A percentile compares a stretch with the other conserved stretches of the same genome.
phyloP scores from a whole-genome alignment of 352 stramenopile species.

The Pythium volutum region DNA sequence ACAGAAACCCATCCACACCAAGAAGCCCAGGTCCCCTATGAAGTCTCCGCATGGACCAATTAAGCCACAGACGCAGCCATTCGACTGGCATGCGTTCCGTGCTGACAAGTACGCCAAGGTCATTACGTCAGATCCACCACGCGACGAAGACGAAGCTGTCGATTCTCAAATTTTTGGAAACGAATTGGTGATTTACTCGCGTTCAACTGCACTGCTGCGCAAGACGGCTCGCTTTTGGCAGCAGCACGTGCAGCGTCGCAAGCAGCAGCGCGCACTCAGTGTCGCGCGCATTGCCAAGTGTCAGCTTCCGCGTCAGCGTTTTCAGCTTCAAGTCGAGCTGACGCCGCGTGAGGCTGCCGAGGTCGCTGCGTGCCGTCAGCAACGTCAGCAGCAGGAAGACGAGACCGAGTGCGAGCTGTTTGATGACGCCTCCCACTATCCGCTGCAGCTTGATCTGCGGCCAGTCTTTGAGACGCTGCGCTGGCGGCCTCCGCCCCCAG shows the following conservation, averaged over 20 bases:
- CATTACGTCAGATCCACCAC: background rate
- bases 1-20: background rate
- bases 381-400: slow-evolving; percentile 13
- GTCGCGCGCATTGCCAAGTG: slow-evolving; percentile 21
- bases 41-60: background rate
- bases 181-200: slow-evolving; percentile 53
- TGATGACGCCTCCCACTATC: slow-evolving; percentile 27
- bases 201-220: slow-evolving; percentile 43
- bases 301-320: slow-evolving; percentile 23
- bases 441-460: slow-evolving; percentile 26
- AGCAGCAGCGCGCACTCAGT: slow-evolving; percentile 20
- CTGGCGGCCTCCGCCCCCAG: slow-evolving; percentile 11
- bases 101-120: slow-evolving; percentile 20
- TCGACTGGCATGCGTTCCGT: slow-evolving; percentile 38
- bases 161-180: background rate
- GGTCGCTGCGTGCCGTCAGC: slow-evolving; percentile 11
- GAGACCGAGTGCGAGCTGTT: slow-evolving; percentile 27
- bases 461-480: slow-evolving; percentile 29
- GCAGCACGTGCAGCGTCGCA: slow-evolving; percentile 24
- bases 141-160: background rate
- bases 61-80: background rate
- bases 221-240: slow-evolving; percentile 47
- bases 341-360: slow-evolving; percentile 15
- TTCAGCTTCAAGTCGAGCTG: slow-evolving; percentile 28
- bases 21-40: background rate